Evolutionary conservation across 1,284 basidiomycete species (phyloP).

Genomic region (Phylloporus sp.): DNA sequence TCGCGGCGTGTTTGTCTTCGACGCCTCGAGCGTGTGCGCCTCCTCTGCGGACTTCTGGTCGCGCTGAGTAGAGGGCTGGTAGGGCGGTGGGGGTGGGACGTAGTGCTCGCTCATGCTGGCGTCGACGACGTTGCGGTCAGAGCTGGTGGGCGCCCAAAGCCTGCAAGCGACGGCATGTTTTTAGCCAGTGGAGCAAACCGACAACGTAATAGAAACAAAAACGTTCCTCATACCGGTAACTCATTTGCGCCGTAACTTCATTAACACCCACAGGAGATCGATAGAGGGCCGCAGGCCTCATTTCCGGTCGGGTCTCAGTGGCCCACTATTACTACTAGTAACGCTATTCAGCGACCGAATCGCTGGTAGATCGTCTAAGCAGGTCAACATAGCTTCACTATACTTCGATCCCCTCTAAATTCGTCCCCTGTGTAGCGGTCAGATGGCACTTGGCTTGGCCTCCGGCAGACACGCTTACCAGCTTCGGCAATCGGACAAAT

Average conservation of each 20-base stretch:
- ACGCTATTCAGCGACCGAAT: slow-evolving; percentile 13
- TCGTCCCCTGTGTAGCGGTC: slow-evolving; percentile 68
- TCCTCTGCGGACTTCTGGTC: slow-evolving; percentile 61
- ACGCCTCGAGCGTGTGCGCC: slow-evolving; percentile 43
- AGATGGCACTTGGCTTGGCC: slow-evolving; percentile 4
- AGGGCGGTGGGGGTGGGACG: slow-evolving; percentile 53
- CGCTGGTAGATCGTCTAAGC: slow-evolving; percentile 9
- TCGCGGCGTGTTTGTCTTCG: slow-evolving; percentile 32
- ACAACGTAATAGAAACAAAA: slow-evolving; percentile 6
- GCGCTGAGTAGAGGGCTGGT: slow-evolving; percentile 59
- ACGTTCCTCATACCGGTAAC: neutral
- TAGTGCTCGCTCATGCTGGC: slow-evolving; percentile 39
- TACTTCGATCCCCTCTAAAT: slow-evolving; percentile 82
- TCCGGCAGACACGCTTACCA: slow-evolving; percentile 57
- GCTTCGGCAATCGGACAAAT: slow-evolving; percentile 80
- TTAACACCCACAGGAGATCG: neutral
- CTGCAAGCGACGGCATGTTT: slow-evolving; percentile 20
- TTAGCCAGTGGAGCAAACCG: slow-evolving; percentile 4
- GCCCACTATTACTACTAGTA: slow-evolving; percentile 11
- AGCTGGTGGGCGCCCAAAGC: slow-evolving; percentile 14
- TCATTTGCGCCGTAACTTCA: neutral
- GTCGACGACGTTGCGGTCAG: slow-evolving; percentile 4
- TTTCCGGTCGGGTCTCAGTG: slow-evolving; percentile 18
- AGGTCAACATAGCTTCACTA: slow-evolving; percentile 34
- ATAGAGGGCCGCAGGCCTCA: slow-evolving; percentile 13